Base-by-base conservation (phyloP, 2,329 filamentous ascomycete species). In the Fusarium sp. region DNA sequence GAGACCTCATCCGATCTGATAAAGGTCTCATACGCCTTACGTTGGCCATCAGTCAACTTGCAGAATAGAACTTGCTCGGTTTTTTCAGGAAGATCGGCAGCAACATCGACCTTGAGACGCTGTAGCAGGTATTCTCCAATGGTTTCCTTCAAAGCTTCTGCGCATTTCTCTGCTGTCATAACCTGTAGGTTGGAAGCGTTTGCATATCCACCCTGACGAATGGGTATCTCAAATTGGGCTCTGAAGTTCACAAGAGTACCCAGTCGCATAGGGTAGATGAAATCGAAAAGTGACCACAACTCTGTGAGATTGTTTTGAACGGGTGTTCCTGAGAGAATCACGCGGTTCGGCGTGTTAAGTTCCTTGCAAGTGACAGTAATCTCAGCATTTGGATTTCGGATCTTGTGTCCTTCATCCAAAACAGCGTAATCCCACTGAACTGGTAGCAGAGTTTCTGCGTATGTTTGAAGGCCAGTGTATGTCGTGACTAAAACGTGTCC, bases 251-350 rank as follows among this genome's bases (percentile, higher is more conserved):
- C 92, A 14, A 98, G 83, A 0, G 93, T 97, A 0, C 96, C 96
- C 7, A 99, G 82, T 15, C 94, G 91, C 93, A 98, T 97, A 0
- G 96, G 96, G 65, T 94, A 98, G 58, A 98, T 91, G 75, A 99
- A 99, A 76, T 99, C 96, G 75, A 99, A 98, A 0, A 99, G 82
- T 0, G 95, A 98, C 95, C 96, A 99, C 1, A 99, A 83, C 77
- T 99, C 96, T 1, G 92, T 90, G 26, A 99, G 81, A 67, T 97
- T 98, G 78, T 99, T 99, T 78, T 99, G 96, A 84, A 99, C 96
- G 0, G 96, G 96, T 0, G 96, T 99, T 7, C 96, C 96, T 0
- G 96, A 98, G 2, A 99, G 83, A 61, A 99, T 98, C 66, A 98
- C 86, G 22, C 96, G 89, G 73, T 98, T 96, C 1, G 92, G 87